Base-by-base conservation (phyloP, 73 alveolate species). In the Urostyla sp. region DNA sequence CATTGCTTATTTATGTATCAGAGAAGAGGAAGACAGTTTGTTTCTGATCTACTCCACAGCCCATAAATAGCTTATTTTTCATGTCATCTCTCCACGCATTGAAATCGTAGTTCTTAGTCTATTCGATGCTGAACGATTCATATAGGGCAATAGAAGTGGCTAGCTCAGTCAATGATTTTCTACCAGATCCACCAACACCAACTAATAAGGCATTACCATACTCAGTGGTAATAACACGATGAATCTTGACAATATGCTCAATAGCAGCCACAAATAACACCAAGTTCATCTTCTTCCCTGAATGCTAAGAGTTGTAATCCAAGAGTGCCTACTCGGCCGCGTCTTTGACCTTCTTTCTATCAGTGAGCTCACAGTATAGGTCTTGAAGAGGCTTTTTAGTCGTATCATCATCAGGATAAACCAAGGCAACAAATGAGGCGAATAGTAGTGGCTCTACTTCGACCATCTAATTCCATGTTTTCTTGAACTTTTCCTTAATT, bases 151-250 rank as follows among this genome's bases (percentile, higher is more conserved):
- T 98, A 76, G 84, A 98, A 27, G 99, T 94, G 10, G 99, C 98
- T 43, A 98, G 88, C 28, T 94, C 84, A 18, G 99, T 98, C 34
- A 98, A 85, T 45, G 98, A 91, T 87, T 96, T 97, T 75, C 99
- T 93, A 32, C 99, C 99, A 36, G 99, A 91, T 21, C 99, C 99
- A 24, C 99, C 99, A 20, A 98, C 99, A 21, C 99, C 99, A n/a
- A 98, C 99, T 61, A 98, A 91, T 31, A 98, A 94, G 20, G 99
- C 99, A 73, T 98, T 96, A 31, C 99, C 99, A 67, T 91, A 89
- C 57, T 98, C 97, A 1, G 99, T 97, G 36, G 97, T 92, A 83
- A 98, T 91, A 50, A 98, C 96, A 59, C 99, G 94, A 38, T 93
- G 97, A 46, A 97, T 95, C 87, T 96, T 92, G 36, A 94, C 92